Evolutionary conservation across 768 basidiomycete genomes (phyloP).

Genomic region (Gymnopilus dilepis): DNA sequence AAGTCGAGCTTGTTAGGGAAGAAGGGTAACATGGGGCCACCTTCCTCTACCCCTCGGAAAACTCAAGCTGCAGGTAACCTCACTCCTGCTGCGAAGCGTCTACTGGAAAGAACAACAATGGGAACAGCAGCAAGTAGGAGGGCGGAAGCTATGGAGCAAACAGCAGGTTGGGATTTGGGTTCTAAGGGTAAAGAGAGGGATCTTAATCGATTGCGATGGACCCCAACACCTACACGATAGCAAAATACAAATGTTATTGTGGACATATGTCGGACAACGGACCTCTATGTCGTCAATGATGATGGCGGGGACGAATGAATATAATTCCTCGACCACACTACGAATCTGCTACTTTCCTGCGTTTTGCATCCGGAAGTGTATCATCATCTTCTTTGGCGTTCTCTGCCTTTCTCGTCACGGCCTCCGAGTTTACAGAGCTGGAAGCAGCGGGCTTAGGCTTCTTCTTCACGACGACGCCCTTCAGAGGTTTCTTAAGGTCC

Average conservation of each 20-base stretch:
- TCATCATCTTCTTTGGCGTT: conserved; percentile 30
- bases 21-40: conserved; percentile 77
- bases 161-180: conserved; percentile 59
- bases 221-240: conserved; percentile 64
- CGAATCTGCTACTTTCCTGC: conserved; percentile 54
- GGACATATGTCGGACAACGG: no score
- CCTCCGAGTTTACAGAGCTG: conserved; percentile 24
- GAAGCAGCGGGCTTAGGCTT: conserved; percentile 49
- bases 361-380: conserved; percentile 54
- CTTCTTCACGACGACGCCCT: conserved; percentile 84
- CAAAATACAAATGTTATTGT: conserved; percentile 15
- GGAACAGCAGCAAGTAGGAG: conserved; percentile 66
- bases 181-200: conserved; percentile 60
- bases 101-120: conserved; percentile 76
- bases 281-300: neutral
- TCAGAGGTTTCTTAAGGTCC: conserved; percentile 68
- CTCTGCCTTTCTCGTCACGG: conserved; percentile 20
- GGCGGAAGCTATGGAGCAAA: conserved; percentile 68
- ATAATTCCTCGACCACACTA: conserved; percentile 16
- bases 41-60: conserved; percentile 77
- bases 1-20: conserved; percentile 30
- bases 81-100: conserved; percentile 83
- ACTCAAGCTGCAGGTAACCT: conserved; percentile 74
- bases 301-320: neutral
- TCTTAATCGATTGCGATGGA: conserved; percentile 74